phyloP scores from a whole-genome alignment of 495 filamentous ascomycete species.

The Penicillium malachiteum region DNA sequence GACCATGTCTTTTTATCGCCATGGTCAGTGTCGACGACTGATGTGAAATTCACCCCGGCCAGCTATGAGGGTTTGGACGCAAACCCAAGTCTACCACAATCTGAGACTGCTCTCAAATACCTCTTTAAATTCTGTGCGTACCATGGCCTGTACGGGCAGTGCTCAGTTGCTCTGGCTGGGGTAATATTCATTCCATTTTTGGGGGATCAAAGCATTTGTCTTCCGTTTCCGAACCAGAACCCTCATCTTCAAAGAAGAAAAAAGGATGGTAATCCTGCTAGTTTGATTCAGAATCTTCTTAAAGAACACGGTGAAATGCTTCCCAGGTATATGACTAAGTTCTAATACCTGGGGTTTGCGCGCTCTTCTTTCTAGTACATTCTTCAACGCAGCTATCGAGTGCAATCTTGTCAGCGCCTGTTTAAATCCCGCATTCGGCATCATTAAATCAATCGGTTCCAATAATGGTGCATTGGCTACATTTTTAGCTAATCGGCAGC shows the following conservation, averaged over 20 bases:
- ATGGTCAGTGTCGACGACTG: conserved; percentile 18
- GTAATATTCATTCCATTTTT: conserved; percentile 30
- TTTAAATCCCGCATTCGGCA: conserved; percentile 29
- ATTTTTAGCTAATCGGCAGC: conserved; percentile 17
- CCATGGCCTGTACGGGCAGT: conserved; percentile 28
- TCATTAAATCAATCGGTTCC: conserved; percentile 14
- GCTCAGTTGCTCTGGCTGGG: conserved; percentile 24
- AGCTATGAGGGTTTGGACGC: not conserved
- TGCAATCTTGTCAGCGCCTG: conserved; percentile 35
- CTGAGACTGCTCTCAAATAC: conserved; percentile 23
- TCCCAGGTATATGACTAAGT: conserved; percentile 29
- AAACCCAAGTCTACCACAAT: conserved; percentile 10
- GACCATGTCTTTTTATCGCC: conserved; percentile 25
- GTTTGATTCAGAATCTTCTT: conserved; percentile 13
- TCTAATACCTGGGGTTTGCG: conserved; percentile 26
- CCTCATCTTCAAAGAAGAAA: not conserved
- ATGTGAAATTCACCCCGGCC: conserved; percentile 1
- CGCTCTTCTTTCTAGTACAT: conserved; percentile 26
- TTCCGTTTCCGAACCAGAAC: conserved; percentile 18
- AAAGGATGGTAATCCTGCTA: not conserved
- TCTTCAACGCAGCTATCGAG: conserved; percentile 27
- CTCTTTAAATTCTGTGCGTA: conserved; percentile 23
- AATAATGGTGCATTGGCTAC: conserved; percentile 4
- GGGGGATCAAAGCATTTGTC: conserved; percentile 6
- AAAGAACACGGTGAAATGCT: conserved; percentile 15